Evolutionary conservation across 371 early-diverging fungal genomes (phyloP).

Genomic region (Apophysomyces trapeziformis): DNA sequence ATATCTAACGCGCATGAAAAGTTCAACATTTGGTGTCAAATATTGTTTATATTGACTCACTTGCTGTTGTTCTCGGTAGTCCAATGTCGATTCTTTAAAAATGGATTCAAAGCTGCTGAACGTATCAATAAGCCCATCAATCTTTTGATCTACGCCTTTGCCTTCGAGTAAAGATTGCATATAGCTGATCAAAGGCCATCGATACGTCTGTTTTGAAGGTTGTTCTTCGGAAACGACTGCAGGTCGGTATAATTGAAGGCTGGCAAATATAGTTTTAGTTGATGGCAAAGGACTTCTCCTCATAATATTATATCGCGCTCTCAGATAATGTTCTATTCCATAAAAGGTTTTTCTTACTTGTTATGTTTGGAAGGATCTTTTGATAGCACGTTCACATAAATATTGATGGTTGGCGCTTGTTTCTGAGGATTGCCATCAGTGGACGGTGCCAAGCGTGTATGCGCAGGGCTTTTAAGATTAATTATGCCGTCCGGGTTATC

Average conservation of each 20-base stretch:
- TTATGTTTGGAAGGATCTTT: constrained; percentile 28
- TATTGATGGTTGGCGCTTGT: constrained; percentile 51
- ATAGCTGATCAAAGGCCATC: constrained; percentile 32
- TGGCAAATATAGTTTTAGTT: constrained; percentile 3
- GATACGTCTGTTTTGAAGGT: background rate
- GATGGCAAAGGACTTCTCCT: background rate
- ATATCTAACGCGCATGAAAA: constrained; percentile 19
- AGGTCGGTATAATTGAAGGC: background rate
- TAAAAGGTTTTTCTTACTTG: constrained; percentile 18
- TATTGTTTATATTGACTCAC: constrained; percentile 12
- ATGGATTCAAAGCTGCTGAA: constrained; percentile 23
- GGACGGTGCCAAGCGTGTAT: constrained; percentile 13
- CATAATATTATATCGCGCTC: background rate
- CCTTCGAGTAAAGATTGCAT: constrained; percentile 32
- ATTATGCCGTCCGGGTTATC: constrained; percentile 11
- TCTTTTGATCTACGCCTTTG: constrained; percentile 31
- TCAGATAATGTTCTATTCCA: background rate
- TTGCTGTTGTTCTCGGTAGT: constrained; percentile 10
- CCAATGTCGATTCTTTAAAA: constrained; percentile 5
- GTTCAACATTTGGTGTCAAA: constrained; percentile 7
- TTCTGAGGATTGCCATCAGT: constrained; percentile 32
- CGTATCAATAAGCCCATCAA: constrained; percentile 26
- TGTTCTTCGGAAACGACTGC: constrained; percentile 7
- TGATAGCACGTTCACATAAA: constrained; percentile 42
- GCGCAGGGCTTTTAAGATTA: constrained; percentile 29